A percentile compares a stretch with the other conserved stretches of the same genome.
phyloP scores from a whole-genome alignment of 495 filamentous ascomycete species.

The Copromyces sp. region DNA sequence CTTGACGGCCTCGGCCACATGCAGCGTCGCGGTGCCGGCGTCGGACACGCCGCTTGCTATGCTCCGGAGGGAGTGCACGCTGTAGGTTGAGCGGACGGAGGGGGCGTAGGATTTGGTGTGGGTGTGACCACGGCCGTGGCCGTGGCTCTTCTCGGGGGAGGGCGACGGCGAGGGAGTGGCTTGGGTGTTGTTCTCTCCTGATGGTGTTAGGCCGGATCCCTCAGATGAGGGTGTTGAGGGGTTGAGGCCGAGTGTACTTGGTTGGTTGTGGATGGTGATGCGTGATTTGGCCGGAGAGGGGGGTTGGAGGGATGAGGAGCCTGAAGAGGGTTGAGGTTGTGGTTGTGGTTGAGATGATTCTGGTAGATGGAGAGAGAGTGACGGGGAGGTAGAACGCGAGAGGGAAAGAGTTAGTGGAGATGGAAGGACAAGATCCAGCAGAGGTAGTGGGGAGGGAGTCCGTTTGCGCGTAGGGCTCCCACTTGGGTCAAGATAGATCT shows the following conservation, averaged over 20 bases:
- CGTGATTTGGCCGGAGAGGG: neutral
- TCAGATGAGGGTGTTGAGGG: neutral
- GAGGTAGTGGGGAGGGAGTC: neutral
- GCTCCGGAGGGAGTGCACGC: neutral
- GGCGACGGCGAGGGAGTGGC: neutral
- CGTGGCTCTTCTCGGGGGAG: neutral
- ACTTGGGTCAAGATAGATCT: neutral
- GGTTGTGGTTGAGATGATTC: neutral
- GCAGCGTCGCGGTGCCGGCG: slow-evolving; percentile 11
- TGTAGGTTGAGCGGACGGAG: neutral
- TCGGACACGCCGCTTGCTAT: neutral
- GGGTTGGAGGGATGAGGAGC: neutral
- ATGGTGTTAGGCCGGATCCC: neutral
- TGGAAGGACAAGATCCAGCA: neutral
- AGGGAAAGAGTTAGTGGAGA: neutral
- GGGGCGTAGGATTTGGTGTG: neutral
- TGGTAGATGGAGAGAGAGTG: neutral
- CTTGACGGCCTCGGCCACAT: slow-evolving; percentile 25
- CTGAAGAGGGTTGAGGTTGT: neutral
- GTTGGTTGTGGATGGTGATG: neutral
- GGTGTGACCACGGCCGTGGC: neutral
- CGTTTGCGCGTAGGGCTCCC: neutral
- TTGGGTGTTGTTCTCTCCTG: neutral
- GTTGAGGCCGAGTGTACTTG: neutral
- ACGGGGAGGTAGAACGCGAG: neutral